Evolutionary conservation across 495 filamentous ascomycete genomes (phyloP).

Genomic region (Lasiosphaeria hispida): DNA sequence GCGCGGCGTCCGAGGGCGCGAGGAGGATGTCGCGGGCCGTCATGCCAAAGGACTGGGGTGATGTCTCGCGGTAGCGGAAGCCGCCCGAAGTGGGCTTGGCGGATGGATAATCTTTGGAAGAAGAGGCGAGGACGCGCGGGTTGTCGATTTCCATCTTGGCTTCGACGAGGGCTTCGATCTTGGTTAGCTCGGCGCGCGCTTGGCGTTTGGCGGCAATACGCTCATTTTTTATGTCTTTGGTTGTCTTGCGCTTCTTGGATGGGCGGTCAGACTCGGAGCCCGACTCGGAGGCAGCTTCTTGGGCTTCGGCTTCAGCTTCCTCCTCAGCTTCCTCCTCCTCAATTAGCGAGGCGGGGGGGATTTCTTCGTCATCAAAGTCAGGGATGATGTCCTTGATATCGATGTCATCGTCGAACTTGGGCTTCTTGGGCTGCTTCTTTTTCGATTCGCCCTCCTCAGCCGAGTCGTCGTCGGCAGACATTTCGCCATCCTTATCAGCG

Average conservation of each 20-base stretch:
- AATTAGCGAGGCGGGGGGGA: constrained; percentile 53
- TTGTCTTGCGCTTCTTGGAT: constrained; percentile 58
- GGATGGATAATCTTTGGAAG: constrained; percentile 6
- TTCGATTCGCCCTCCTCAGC: constrained; percentile 30
- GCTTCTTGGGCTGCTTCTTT: constrained; percentile 75
- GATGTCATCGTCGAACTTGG: constrained; percentile 94
- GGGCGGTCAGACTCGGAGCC: constrained; percentile 37
- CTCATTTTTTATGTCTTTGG: constrained; percentile 62
- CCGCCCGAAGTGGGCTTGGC: constrained; percentile 21
- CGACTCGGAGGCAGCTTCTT: constrained; percentile 21
- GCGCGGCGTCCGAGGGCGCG: constrained; percentile 72
- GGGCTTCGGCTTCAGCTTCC: constrained; percentile 38
- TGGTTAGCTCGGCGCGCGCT: constrained; percentile 72
- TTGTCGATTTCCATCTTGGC: constrained; percentile 71
- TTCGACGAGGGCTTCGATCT: constrained; percentile 85
- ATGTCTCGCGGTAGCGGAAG: constrained; percentile 94
- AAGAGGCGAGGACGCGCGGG: constrained; percentile 48
- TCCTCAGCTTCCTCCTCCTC: constrained; percentile 37
- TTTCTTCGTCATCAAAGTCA: constrained; percentile 68
- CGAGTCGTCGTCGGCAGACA: constrained; percentile 45
- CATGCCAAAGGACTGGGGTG: constrained; percentile 83
- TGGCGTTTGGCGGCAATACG: constrained; percentile 68
- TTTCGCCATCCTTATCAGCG: constrained; percentile 54
- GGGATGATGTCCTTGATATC: constrained; percentile 90
- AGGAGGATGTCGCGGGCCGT: constrained; percentile 88